A percentile compares a stretch with the other conserved stretches of the same genome.
phyloP scores from a whole-genome alignment of 352 stramenopile genomes.

The Pythium periplocum region DNA sequence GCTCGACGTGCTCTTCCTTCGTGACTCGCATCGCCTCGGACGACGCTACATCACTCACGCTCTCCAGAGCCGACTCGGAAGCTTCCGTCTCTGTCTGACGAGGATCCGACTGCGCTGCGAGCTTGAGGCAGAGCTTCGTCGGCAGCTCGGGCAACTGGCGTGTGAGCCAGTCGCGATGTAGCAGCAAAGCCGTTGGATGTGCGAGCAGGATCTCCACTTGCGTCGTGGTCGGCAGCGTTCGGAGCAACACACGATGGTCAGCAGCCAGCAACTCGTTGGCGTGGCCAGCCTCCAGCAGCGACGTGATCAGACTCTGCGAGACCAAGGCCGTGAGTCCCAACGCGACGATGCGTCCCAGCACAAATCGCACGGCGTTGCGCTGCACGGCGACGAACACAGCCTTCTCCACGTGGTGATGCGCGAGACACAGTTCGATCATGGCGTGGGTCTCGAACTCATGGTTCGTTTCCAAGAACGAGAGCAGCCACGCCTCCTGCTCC shows the following conservation, averaged over 20 bases:
- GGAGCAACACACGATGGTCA: conserved; percentile 42
- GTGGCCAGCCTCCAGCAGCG: conserved; percentile 35
- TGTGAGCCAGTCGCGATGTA: conserved; percentile 71
- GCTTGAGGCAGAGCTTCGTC: conserved; percentile 21
- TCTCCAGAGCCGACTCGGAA: not conserved
- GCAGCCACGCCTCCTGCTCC: conserved; percentile 43
- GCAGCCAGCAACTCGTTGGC: conserved; percentile 33
- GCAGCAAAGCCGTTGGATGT: conserved; percentile 34
- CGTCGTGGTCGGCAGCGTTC: conserved; percentile 36
- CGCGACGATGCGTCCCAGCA: conserved; percentile 49
- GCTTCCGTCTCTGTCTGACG: not conserved
- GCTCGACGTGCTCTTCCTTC: conserved; percentile 60
- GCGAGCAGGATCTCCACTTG: conserved; percentile 57
- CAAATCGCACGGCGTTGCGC: conserved; percentile 37
- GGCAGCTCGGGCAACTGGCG: conserved; percentile 43
- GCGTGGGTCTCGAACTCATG: conserved; percentile 51
- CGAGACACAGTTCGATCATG: conserved; percentile 65
- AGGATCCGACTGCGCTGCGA: conserved; percentile 49
- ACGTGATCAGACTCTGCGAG: conserved; percentile 26
- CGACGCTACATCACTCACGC: conserved; percentile 25
- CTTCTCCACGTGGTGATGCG: conserved; percentile 59
- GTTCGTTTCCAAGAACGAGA: conserved; percentile 49
- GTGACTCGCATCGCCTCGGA: conserved; percentile 38
- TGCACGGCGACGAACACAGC: conserved; percentile 50
- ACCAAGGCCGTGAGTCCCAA: conserved; percentile 37